Conservation (phyloP, 345 rosid species). For the Brassica carinata region DNA sequence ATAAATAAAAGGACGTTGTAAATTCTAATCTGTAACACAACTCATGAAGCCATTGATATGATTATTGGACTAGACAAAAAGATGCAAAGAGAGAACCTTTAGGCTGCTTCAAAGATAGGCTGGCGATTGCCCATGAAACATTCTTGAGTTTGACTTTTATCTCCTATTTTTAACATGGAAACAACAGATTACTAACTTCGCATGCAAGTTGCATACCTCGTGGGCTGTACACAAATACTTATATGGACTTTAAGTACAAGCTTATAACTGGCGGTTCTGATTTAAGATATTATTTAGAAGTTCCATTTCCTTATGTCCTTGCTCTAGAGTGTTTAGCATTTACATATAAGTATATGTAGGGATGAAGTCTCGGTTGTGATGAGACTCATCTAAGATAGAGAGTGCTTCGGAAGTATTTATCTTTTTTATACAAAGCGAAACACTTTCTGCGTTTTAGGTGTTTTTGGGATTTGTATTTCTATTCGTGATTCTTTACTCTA, state of each 20-base stretch:
- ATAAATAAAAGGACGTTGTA: neutral
- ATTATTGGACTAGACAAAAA: constrained; percentile 12
- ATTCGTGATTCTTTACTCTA: neutral
- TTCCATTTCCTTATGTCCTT: constrained; percentile 6
- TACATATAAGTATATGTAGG: constrained; percentile 3
- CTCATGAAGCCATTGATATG: constrained; percentile 5
- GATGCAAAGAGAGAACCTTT: constrained; percentile 55
- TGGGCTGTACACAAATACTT: constrained; percentile 23
- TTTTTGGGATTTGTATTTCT: neutral
- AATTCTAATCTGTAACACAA: constrained; percentile 3
- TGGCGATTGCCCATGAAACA: constrained; percentile 85
- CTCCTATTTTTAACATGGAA: constrained; percentile 51
- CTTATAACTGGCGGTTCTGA: neutral
- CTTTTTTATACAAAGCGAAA: neutral
- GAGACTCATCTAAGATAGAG: constrained; percentile 19
- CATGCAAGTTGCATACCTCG: constrained; percentile 19
- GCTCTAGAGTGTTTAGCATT: constrained; percentile 3
- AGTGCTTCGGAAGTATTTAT: constrained; percentile 3
- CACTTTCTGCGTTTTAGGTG: constrained; percentile 8
- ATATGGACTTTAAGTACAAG: constrained; percentile 4
- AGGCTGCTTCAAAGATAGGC: constrained; percentile 67
- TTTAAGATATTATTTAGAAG: neutral
- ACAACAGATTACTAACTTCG: constrained; percentile 22
- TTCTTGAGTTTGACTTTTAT: constrained; percentile 74
- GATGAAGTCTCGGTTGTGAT: constrained; percentile 15